Conservation (phyloP, 2,329 filamentous ascomycete genomes). For the Fusarium agapanthi region DNA sequence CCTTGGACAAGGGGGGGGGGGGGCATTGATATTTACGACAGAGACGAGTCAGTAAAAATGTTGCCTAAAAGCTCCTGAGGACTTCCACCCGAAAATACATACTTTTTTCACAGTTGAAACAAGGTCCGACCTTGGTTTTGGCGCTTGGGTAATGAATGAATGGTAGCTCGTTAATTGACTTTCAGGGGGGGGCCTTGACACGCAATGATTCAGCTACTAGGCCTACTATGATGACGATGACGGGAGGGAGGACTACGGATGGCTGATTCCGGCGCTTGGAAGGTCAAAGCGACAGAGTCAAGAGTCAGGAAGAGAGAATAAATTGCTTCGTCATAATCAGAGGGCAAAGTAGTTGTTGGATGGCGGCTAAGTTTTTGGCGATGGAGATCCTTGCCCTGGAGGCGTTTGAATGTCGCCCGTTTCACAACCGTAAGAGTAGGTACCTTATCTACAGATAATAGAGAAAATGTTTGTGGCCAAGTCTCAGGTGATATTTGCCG, state of each 20-base stretch:
- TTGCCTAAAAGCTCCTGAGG: not conserved
- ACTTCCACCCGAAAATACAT: not conserved
- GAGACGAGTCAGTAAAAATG: constrained; percentile 17
- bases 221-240: constrained; percentile 16
- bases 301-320: not conserved
- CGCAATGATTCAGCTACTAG: constrained; percentile 3
- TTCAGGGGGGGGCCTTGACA: constrained; percentile 20
- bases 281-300: not conserved
- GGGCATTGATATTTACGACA: not conserved
- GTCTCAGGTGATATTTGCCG: not conserved
- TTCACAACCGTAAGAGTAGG: constrained; percentile 2
- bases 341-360: not conserved
- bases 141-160: not conserved
- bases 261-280: constrained; percentile 7
- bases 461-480: constrained; percentile 1
- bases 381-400: not conserved
- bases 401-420: constrained; percentile 9
- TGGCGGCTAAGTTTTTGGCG: constrained; percentile 13
- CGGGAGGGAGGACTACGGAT: constrained; percentile 2
- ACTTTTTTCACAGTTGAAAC: not conserved
- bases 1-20: not conserved
- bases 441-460: not conserved
- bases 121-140: constrained; percentile 8
- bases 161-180: constrained; percentile 17
- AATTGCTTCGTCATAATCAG: not conserved